A percentile compares a stretch with the other conserved stretches of the same genome.
Conservation (phyloP, 2,329 filamentous ascomycete genomes). For the Aureobasidium sp. region DNA sequence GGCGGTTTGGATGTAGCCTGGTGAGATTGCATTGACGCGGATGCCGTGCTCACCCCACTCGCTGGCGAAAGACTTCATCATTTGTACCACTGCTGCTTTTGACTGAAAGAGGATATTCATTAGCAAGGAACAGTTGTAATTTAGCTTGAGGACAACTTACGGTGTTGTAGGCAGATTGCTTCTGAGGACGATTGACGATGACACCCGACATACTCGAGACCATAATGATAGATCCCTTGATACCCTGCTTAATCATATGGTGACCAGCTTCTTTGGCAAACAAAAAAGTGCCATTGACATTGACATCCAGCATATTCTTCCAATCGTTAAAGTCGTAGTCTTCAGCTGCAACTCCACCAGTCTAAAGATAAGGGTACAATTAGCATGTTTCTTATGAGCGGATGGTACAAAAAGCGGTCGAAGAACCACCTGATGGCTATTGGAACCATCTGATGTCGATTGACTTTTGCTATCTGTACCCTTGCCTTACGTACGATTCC, state of each 20-base stretch:
- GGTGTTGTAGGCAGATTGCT: slow-evolving; percentile 58
- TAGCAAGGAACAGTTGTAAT: slow-evolving; percentile 21
- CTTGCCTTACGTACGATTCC: slow-evolving; percentile 20
- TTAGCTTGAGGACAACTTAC: slow-evolving; percentile 58
- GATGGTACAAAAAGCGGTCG: too few species aligned
- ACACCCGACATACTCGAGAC: slow-evolving; percentile 86
- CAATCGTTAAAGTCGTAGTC: slow-evolving; percentile 39
- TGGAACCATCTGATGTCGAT: too few species aligned
- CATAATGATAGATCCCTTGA: slow-evolving; percentile 69
- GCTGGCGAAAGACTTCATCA: slow-evolving; percentile 29
- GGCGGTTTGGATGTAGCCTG: slow-evolving; percentile 26
- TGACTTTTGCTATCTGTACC: too few species aligned
- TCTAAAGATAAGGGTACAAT: neutral
- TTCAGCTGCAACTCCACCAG: slow-evolving; percentile 27
- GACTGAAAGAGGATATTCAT: slow-evolving; percentile 12
- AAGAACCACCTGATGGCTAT: too few species aligned
- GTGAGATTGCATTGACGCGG: slow-evolving; percentile 24
- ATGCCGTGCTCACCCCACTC: slow-evolving; percentile 25
- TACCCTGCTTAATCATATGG: slow-evolving; percentile 72
- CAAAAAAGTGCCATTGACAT: slow-evolving; percentile 81
- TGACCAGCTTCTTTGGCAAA: slow-evolving; percentile 75
- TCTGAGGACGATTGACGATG: slow-evolving; percentile 88
- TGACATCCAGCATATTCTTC: slow-evolving; percentile 81
- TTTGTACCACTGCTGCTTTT: slow-evolving; percentile 24
- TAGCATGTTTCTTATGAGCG: too few species aligned